Evolutionary conservation across 176 grass and related monocot species (phyloP).

Genomic region (barley (Hordeum vulgare)): MorexV3_pseudomolecules_assembly NC_058520.1:53532234-53532733

Average conservation of each 20-base stretch:
- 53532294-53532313: too few relatives aligned
- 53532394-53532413: background rate
- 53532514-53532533: constrained; percentile 46
- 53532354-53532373: too few relatives aligned
- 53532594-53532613: background rate
- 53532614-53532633: too few relatives aligned
- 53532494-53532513: constrained; percentile 1
- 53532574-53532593: background rate
- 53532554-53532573: background rate
- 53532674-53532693: constrained; percentile 17
- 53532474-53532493: background rate
- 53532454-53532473: background rate
- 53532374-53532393: too few relatives aligned
- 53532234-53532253: too few relatives aligned
- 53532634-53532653: background rate
- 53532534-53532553: background rate
- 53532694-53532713: constrained; percentile 41
- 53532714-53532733: constrained; percentile 52
- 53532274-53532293: too few relatives aligned
- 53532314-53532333: too few relatives aligned
- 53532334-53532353: too few relatives aligned
- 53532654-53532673: too few relatives aligned
- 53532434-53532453: background rate
- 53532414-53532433: too few relatives aligned
- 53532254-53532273: too few relatives aligned